phyloP scores from a whole-genome alignment of 768 basidiomycete genomes.

The Mycena olivaceomarginata region DNA sequence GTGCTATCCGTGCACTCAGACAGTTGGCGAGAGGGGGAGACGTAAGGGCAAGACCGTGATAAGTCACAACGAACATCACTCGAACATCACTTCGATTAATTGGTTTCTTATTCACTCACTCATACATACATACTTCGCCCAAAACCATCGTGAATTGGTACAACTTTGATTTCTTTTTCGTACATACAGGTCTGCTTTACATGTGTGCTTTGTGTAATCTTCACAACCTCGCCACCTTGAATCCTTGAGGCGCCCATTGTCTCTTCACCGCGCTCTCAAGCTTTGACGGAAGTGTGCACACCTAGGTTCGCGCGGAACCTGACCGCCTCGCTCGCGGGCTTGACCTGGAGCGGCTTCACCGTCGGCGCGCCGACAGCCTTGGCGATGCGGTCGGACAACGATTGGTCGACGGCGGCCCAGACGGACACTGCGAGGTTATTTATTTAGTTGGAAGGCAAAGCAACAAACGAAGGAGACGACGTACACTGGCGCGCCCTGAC shows the following conservation, averaged over 20 bases:
- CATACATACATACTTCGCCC: too few relatives aligned
- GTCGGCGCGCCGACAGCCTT: conserved; percentile 77
- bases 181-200: conserved; percentile 15
- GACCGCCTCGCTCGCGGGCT: conserved; percentile 75
- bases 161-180: conserved; percentile 12
- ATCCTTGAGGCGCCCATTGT: conserved; percentile 10
- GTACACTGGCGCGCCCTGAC: conserved; percentile 81
- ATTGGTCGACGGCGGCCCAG: conserved; percentile 88
- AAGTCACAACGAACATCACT: too few relatives aligned
- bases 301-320: conserved; percentile 70
- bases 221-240: conserved; percentile 15
- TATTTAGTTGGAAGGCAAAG: neutral
- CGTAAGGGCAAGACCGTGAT: too few relatives aligned
- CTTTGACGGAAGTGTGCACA: conserved; percentile 26
- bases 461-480: conserved; percentile 50
- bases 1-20: too few relatives aligned
- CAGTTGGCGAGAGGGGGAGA: too few relatives aligned
- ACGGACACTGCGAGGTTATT: conserved; percentile 72
- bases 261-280: neutral
- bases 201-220: neutral
- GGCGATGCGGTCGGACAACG: conserved; percentile 86
- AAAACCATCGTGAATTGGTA: neutral
- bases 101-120: too few relatives aligned
- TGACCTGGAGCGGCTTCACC: conserved; percentile 77
- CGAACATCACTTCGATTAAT: too few relatives aligned